Evolutionary conservation across 192 early-diverging fungal species (phyloP).

Genomic region (Mortierella claussenii): DNA sequence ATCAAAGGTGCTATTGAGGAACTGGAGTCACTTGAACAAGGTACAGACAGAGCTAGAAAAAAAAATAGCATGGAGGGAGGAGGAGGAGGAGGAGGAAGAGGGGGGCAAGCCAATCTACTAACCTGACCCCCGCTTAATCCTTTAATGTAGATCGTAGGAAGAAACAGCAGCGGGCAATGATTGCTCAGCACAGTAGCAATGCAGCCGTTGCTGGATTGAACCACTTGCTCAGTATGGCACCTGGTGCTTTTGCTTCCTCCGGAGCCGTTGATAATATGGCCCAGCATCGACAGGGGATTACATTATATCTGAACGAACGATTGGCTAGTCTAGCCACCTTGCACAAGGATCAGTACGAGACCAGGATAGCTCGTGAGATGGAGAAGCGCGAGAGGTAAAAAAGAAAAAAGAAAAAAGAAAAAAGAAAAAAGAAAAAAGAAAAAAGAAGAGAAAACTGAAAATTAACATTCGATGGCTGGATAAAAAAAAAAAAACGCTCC

Average conservation of each 20-base stretch:
- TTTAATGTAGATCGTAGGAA: constrained; percentile 23
- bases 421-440: constrained; percentile 15
- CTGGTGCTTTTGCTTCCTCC: constrained; percentile 1
- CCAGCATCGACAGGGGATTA: constrained; percentile 74
- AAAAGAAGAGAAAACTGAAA: constrained; percentile 5
- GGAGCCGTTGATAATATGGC: constrained; percentile 64
- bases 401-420: background rate
- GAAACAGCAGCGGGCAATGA: constrained; percentile 6
- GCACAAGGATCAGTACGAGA: constrained; percentile 79
- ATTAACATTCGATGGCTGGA: too few species aligned
- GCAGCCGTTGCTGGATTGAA: constrained; percentile 19
- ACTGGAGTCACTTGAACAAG: constrained; percentile 43
- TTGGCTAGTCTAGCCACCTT: constrained; percentile 72
- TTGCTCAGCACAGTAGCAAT: background rate
- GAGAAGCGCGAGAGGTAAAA: constrained; percentile 69
- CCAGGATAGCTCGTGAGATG: constrained; percentile 70
- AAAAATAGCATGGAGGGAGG: background rate
- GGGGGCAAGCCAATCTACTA: too few species aligned
- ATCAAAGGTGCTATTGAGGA: constrained; percentile 53
- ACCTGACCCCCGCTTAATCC: too few species aligned
- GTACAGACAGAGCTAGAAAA: constrained; percentile 6
- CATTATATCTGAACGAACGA: constrained; percentile 73
- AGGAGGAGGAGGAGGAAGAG: too few species aligned
- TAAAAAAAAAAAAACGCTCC: background rate
- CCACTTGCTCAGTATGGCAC: constrained; percentile 19